Evolutionary conservation across 2,329 filamentous ascomycete species (phyloP).

Genomic region (Hymenoscyphus occultus): DNA sequence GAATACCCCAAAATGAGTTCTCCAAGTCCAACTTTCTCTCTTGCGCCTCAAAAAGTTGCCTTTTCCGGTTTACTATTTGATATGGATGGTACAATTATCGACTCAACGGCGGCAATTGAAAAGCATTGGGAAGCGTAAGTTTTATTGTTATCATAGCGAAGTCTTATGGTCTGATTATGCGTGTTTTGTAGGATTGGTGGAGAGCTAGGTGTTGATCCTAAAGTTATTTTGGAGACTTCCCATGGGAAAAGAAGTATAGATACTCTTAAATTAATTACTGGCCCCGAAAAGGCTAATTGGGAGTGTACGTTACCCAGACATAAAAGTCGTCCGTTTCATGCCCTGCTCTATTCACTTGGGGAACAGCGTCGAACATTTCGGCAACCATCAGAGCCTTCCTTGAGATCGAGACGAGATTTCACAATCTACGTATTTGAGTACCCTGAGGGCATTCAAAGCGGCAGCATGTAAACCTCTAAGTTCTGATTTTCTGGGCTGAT

Average conservation of each 20-base stretch:
- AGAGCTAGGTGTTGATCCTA: constrained; percentile 81
- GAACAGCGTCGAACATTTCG: constrained; percentile 11
- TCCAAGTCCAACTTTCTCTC: constrained; percentile 20
- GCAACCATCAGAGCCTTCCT: constrained; percentile 13
- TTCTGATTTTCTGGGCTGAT: no score
- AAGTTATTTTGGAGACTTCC: constrained; percentile 82
- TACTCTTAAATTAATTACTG: constrained; percentile 66
- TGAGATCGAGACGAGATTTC: neutral
- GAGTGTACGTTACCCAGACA: constrained; percentile 64
- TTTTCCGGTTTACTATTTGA: constrained; percentile 49
- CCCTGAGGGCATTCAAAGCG: no score
- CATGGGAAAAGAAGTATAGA: constrained; percentile 91
- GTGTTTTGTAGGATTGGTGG: constrained; percentile 60
- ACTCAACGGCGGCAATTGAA: constrained; percentile 72
- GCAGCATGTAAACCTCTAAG: no score
- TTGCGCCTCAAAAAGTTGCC: constrained; percentile 25
- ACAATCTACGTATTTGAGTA: neutral
- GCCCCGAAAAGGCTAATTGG: constrained; percentile 85
- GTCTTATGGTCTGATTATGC: constrained; percentile 7
- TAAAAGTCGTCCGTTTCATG: neutral
- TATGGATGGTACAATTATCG: constrained; percentile 76
- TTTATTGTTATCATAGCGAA: neutral
- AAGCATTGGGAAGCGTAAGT: constrained; percentile 67
- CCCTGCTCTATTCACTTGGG: constrained; percentile 5
- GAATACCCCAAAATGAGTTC: constrained; percentile 28